phyloP scores from a whole-genome alignment of 2,329 filamentous ascomycete species.

The Leptodontidium sp. region DNA sequence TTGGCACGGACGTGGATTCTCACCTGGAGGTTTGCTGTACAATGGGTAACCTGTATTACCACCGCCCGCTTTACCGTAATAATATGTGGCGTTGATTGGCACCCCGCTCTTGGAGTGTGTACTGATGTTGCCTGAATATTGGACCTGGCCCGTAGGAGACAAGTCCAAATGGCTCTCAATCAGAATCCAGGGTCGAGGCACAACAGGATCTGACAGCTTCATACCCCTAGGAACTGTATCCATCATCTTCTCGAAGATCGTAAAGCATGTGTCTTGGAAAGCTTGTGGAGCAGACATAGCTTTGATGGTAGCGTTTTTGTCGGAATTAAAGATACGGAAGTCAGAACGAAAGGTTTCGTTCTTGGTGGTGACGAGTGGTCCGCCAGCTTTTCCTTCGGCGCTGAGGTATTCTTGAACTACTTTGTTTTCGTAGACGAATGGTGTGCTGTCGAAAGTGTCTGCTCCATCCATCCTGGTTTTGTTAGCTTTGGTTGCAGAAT shows the following conservation, averaged over 20 bases:
- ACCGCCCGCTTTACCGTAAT: constrained; percentile 24
- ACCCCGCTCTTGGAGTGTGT: constrained; percentile 1
- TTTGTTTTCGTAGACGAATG: constrained; percentile 29
- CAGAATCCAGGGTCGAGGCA: constrained; percentile 30
- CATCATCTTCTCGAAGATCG: constrained; percentile 37
- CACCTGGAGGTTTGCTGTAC: constrained; percentile 23
- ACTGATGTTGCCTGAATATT: constrained; percentile 22
- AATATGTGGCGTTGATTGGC: constrained; percentile 29
- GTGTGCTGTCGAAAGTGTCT: constrained; percentile 32
- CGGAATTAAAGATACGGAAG: constrained; percentile 31
- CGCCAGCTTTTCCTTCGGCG: constrained; percentile 28
- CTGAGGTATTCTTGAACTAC: constrained; percentile 32
- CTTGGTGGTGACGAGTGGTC: constrained; percentile 31
- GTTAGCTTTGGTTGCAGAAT: neutral
- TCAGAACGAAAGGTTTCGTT: constrained; percentile 29
- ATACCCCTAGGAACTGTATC: constrained; percentile 32
- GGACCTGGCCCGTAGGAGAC: constrained; percentile 23
- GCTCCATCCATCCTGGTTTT: constrained; percentile 5
- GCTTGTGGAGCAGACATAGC: constrained; percentile 28
- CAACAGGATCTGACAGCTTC: constrained; percentile 31
- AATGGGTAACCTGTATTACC: constrained; percentile 25
- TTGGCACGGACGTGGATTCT: neutral
- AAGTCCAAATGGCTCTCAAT: constrained; percentile 29
- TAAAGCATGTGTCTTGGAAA: constrained; percentile 34
- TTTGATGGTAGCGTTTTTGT: constrained; percentile 35